A percentile compares a stretch with the other conserved stretches of the same genome.
Conservation (phyloP, 306 rosid species). For the Cucumis melo region DNA sequence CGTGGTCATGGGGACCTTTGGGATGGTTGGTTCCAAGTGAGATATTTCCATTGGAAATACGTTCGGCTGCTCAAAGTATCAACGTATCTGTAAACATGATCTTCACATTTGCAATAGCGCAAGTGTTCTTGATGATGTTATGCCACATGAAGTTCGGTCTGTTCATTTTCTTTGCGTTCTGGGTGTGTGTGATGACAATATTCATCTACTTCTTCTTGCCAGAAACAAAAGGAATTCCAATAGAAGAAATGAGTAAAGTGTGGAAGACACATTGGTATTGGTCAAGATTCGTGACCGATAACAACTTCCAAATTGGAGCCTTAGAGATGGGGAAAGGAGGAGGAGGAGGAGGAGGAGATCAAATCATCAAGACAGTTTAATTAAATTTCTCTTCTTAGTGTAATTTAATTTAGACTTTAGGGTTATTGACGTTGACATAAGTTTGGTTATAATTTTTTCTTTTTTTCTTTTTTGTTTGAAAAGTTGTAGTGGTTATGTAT, state of each 20-base stretch:
- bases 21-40: constrained; percentile 98
- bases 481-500: neutral
- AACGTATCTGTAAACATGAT: constrained; percentile 83
- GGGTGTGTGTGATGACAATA: constrained; percentile 49
- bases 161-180: constrained; percentile 73
- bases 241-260: constrained; percentile 67
- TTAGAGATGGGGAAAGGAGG: neutral
- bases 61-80: constrained; percentile 88
- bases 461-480: neutral
- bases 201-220: constrained; percentile 52
- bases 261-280: constrained; percentile 80
- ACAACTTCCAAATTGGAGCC: constrained; percentile 10
- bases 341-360: neutral
- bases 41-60: constrained; percentile 77
- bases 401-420: neutral
- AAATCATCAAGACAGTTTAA: neutral
- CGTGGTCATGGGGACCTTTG: constrained; percentile 99
- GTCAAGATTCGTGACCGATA: constrained; percentile 40
- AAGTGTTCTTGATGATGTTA: constrained; percentile 57
- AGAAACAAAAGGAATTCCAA: constrained; percentile 80
- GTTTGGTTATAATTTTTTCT: neutral
- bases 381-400: neutral
- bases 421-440: neutral
- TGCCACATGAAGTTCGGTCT: constrained; percentile 85
- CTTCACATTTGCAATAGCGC: constrained; percentile 69